These are phyloP conservation scores for Xylaria multiplex DNA, from an alignment of 2,329 filamentous ascomycete species.

Conservation along the genomic window DNA sequence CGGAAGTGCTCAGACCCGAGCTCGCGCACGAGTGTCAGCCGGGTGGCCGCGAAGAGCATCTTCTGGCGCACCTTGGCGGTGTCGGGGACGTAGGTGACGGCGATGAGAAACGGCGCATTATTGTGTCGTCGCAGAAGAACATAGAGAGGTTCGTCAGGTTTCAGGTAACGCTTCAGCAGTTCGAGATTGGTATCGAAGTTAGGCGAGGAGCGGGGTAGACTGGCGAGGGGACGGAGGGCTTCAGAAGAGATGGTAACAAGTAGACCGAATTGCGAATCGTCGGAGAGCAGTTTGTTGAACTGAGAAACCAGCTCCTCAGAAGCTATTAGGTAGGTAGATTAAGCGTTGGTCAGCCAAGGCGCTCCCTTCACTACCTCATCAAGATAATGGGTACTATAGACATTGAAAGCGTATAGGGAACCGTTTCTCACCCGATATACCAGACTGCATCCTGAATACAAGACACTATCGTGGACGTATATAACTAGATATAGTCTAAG, in stretches of 20 bases:
- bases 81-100: conserved; percentile 83
- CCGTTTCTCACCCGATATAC: conserved; percentile 71
- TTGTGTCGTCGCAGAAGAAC: conserved; percentile 77
- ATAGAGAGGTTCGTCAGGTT: conserved; percentile 75
- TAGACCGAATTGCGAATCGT: conserved; percentile 72
- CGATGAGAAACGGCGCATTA: conserved; percentile 67
- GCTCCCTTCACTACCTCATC: not conserved
- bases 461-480: conserved; percentile 8
- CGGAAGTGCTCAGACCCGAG: conserved; percentile 82
- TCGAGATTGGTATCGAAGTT: conserved; percentile 73
- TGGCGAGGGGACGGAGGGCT: conserved; percentile 69
- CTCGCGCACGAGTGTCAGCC: conserved; percentile 78
- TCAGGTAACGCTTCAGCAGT: conserved; percentile 70
- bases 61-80: conserved; percentile 82
- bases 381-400: not conserved
- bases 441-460: conserved; percentile 72
- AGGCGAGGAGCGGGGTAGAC: conserved; percentile 62
- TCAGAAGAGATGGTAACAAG: conserved; percentile 77
- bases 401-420: not conserved
- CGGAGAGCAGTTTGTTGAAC: conserved; percentile 75
- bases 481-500: no score
- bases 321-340: conserved; percentile 57
- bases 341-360: conserved; percentile 8
- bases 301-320: conserved; percentile 79
- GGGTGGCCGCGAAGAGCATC: conserved; percentile 84